These are phyloP conservation scores for Zizania latifolia DNA, from an alignment of 176 grass and related monocot genomes.

Conservation along the genomic window DNA sequence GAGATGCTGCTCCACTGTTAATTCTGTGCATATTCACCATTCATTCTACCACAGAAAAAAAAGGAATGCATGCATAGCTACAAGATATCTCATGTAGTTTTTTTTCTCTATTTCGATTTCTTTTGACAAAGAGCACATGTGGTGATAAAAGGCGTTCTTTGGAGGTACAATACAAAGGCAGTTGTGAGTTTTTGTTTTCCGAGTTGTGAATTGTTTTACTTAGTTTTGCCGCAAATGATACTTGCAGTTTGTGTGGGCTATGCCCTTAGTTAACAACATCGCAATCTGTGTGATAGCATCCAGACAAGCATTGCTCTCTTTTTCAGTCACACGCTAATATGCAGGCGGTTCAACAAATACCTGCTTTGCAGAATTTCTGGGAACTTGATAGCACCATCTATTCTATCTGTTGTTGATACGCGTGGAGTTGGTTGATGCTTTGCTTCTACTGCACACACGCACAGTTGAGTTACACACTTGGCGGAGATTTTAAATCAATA, in stretches of 20 bases:
- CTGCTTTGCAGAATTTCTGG: background rate
- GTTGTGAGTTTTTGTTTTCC: background rate
- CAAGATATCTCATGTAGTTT: background rate
- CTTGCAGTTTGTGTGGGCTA: background rate
- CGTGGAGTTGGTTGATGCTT: conserved; percentile 21
- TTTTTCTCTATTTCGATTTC: background rate
- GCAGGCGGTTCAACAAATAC: background rate
- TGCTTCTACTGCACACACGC: conserved; percentile 27
- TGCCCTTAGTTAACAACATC: background rate
- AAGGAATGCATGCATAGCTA: conserved; percentile 1
- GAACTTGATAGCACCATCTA: conserved; percentile 9
- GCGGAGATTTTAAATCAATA: too few relatives aligned
- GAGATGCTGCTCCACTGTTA: conserved; percentile 15
- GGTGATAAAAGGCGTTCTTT: too few relatives aligned
- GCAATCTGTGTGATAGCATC: background rate
- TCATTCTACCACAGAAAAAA: conserved; percentile 25
- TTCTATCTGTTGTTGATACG: background rate
- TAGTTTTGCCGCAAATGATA: background rate
- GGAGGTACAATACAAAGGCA: conserved; percentile 10
- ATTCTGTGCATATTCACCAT: conserved; percentile 59
- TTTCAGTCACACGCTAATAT: background rate
- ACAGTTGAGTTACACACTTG: too few relatives aligned
- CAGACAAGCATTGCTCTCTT: background rate
- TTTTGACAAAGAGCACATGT: background rate
- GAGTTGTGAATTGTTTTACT: conserved; percentile 8